These are phyloP conservation scores for Priceomyces medius DNA, from an alignment of 805 yeast genomes.

Conservation along the genomic window DNA sequence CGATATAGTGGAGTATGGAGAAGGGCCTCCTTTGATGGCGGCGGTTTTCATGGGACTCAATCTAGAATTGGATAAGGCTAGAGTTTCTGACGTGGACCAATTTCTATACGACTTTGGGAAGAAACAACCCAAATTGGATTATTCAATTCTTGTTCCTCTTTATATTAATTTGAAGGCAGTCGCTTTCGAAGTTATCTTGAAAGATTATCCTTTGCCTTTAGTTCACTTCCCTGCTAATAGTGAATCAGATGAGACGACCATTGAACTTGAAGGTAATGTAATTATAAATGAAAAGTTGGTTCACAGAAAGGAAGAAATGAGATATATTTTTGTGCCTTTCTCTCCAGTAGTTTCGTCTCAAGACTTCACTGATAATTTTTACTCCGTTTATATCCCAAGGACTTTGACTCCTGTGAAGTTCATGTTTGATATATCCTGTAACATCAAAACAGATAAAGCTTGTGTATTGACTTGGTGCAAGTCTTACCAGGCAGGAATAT, in stretches of 20 bases:
- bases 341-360: constrained; percentile 49
- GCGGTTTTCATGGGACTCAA: constrained; percentile 31
- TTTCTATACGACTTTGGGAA: constrained; percentile 38
- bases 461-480: constrained; percentile 64
- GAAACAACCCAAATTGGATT: constrained; percentile 53
- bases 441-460: constrained; percentile 45
- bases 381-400: constrained; percentile 57
- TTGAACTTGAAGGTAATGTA: constrained; percentile 43
- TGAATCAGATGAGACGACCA: constrained; percentile 22
- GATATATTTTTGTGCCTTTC: constrained; percentile 56
- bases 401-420: constrained; percentile 64
- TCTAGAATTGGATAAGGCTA: constrained; percentile 25
- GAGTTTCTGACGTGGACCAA: constrained; percentile 34
- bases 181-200: constrained; percentile 42
- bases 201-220: constrained; percentile 60
- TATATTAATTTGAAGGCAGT: constrained; percentile 45
- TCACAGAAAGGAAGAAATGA: constrained; percentile 40
- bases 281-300: constrained; percentile 59
- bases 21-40: constrained; percentile 34
- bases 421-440: constrained; percentile 48
- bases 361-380: constrained; percentile 45
- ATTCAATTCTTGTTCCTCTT: constrained; percentile 56
- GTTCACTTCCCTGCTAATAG: constrained; percentile 45
- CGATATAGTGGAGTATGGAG: constrained; percentile 32
- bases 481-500: constrained; percentile 58